phyloP scores from a whole-genome alignment of 2,329 filamentous ascomycete species.

The Didymella lethalis region DNA sequence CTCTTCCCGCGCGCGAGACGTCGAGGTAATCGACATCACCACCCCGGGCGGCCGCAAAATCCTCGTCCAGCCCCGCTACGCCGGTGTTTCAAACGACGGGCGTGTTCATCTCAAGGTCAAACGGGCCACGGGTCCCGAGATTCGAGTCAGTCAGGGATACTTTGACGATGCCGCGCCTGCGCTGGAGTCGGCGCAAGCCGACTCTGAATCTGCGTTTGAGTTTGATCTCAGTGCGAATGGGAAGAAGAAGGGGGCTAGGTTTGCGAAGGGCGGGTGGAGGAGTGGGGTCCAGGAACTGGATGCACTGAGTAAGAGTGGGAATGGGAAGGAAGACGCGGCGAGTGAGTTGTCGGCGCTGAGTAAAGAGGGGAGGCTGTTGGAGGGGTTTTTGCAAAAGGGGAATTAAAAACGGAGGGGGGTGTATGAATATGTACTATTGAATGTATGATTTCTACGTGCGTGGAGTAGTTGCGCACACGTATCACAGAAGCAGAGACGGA shows the following conservation, averaged over 20 bases:
- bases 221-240: slow-evolving; percentile 8
- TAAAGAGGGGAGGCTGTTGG: slow-evolving; percentile 16
- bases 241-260: background rate
- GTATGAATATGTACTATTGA: too few relatives aligned
- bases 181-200: background rate
- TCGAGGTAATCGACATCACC: slow-evolving; percentile 53
- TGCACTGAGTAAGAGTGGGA: slow-evolving; percentile 8
- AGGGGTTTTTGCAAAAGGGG: background rate
- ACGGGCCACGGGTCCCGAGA: slow-evolving; percentile 33
- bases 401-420: too few relatives aligned
- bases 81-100: slow-evolving; percentile 40
- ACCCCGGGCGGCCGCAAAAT: slow-evolving; percentile 61
- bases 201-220: too few relatives aligned
- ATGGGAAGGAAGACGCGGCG: background rate
- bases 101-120: slow-evolving; percentile 40
- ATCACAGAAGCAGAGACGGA: too few relatives aligned
- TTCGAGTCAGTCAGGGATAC: slow-evolving; percentile 35
- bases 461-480: too few relatives aligned
- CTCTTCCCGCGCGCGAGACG: slow-evolving; percentile 15
- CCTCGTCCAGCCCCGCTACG: slow-evolving; percentile 59
- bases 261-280: background rate
- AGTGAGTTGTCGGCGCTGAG: slow-evolving; percentile 27
- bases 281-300: slow-evolving; percentile 34
- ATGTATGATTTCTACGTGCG: too few relatives aligned
- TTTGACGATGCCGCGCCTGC: slow-evolving; percentile 38